Evolutionary conservation across 169 alveolate species (phyloP).

Genomic region (Neospora caninum): DNA sequence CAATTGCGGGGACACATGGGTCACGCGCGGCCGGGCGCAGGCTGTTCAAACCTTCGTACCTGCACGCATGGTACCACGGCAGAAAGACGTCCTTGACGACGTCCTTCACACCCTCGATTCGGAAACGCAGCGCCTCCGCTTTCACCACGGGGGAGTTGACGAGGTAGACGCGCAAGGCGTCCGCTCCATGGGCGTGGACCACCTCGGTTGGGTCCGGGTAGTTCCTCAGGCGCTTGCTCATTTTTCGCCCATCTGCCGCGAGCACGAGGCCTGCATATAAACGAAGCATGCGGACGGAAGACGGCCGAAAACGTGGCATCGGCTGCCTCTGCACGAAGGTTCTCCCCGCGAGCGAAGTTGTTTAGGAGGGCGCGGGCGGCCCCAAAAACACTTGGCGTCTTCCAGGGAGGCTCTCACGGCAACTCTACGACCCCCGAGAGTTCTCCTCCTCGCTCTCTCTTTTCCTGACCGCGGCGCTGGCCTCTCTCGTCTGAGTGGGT

Average conservation of each 20-base stretch:
- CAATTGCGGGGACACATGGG: too few relatives aligned
- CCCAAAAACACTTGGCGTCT: too few relatives aligned
- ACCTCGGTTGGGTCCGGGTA: slow-evolving; percentile 70
- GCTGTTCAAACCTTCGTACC: neutral
- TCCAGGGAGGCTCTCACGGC: too few relatives aligned
- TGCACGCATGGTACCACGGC: slow-evolving; percentile 97
- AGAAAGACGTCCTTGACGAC: slow-evolving; percentile 95
- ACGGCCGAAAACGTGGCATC: neutral
- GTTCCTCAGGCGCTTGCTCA: slow-evolving; percentile 97
- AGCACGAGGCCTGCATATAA: slow-evolving; percentile 80
- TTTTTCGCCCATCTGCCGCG: slow-evolving; percentile 97
- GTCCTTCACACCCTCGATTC: slow-evolving; percentile 93
- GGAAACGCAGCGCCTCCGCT: slow-evolving; percentile 95
- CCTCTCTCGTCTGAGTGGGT: too few relatives aligned
- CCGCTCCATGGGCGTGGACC: slow-evolving; percentile 93
- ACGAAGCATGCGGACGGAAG: neutral
- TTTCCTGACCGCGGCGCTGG: too few relatives aligned
- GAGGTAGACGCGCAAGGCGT: slow-evolving; percentile 93
- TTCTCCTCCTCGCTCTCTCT: too few relatives aligned
- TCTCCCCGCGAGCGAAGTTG: too few relatives aligned
- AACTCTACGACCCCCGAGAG: too few relatives aligned
- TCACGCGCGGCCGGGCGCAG: too few relatives aligned
- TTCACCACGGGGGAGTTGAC: slow-evolving; percentile 96
- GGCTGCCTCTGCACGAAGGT: too few relatives aligned
- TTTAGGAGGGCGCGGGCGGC: too few relatives aligned